Percentiles rank a stretch among this genome's conserved stretches.
These are phyloP conservation scores for Aegle marmelos DNA, from an alignment of 345 rosid species.

Conservation along the genomic window DNA sequence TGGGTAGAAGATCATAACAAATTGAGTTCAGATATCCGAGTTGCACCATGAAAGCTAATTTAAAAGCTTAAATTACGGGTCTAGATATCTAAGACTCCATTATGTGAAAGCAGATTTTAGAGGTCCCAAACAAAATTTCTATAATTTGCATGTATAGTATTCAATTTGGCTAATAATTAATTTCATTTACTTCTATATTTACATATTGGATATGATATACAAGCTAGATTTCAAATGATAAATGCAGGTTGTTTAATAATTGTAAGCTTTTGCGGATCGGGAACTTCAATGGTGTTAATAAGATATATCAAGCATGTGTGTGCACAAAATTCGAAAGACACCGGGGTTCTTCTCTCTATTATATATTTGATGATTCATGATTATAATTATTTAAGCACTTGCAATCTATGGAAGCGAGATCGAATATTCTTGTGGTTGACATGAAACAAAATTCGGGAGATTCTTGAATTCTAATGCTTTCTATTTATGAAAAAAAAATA, in stretches of 20 bases:
- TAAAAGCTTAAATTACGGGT: no score
- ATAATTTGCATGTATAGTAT: no score
- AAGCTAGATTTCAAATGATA: background rate
- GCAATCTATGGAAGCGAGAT: background rate
- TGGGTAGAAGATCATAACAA: no score
- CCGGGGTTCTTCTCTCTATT: background rate
- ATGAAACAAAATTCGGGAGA: background rate
- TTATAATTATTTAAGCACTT: background rate
- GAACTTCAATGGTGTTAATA: slow-evolving; percentile 5
- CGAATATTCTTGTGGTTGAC: background rate
- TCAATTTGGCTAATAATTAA: no score
- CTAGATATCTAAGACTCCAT: no score
- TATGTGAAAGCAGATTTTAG: no score
- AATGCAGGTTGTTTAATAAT: background rate
- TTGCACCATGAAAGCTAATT: no score
- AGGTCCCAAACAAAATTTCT: no score
- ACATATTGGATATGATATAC: background rate
- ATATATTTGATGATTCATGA: background rate
- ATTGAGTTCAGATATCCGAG: background rate
- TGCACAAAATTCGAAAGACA: slow-evolving; percentile 11
- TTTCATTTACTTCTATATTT: background rate
- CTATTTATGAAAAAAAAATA: slow-evolving; percentile 5
- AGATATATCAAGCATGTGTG: slow-evolving; percentile 5
- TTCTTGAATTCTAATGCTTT: slow-evolving; percentile 16
- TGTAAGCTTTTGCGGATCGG: background rate